Percentiles rank a stretch among this genome's conserved stretches.
Evolutionary conservation across 805 yeast genomes (phyloP).

Genomic region (Diddensiella caesifluorescens): DNA sequence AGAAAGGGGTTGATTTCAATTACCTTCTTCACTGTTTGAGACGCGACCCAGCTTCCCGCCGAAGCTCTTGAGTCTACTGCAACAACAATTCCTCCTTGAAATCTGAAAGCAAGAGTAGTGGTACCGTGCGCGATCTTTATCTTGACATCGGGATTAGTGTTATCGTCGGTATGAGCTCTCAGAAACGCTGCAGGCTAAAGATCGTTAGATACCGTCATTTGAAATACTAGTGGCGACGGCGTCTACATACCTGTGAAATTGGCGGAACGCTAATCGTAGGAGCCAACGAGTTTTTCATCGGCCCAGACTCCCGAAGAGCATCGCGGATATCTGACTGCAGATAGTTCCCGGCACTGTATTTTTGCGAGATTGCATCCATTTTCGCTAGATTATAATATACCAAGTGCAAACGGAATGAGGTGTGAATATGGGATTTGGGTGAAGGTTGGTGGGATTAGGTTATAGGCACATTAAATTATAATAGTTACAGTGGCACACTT

Average conservation of each 20-base stretch:
- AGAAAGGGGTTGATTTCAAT: slow-evolving; percentile 93
- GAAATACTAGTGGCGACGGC: background rate
- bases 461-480: too few relatives aligned
- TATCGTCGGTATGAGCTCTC: slow-evolving; percentile 97
- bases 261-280: slow-evolving; percentile 28
- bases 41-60: slow-evolving; percentile 96
- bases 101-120: slow-evolving; percentile 95
- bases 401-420: too few relatives aligned
- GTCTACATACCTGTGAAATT: slow-evolving; percentile 25
- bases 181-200: slow-evolving; percentile 79
- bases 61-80: slow-evolving; percentile 99
- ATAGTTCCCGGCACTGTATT: slow-evolving; percentile 18
- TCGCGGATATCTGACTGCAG: slow-evolving; percentile 9
- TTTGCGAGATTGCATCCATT: slow-evolving; percentile 32
- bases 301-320: slow-evolving; percentile 8
- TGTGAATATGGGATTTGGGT: too few relatives aligned
- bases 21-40: slow-evolving; percentile 96
- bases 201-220: background rate
- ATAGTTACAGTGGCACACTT: too few relatives aligned
- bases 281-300: slow-evolving; percentile 18
- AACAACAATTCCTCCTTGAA: slow-evolving; percentile 88
- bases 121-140: slow-evolving; percentile 98
- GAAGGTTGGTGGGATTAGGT: too few relatives aligned
- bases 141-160: slow-evolving; percentile 84
- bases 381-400: too few relatives aligned